Evolutionary conservation across 345 rosid genomes (phyloP).

Genomic region (Eucalyptus grandis): DNA sequence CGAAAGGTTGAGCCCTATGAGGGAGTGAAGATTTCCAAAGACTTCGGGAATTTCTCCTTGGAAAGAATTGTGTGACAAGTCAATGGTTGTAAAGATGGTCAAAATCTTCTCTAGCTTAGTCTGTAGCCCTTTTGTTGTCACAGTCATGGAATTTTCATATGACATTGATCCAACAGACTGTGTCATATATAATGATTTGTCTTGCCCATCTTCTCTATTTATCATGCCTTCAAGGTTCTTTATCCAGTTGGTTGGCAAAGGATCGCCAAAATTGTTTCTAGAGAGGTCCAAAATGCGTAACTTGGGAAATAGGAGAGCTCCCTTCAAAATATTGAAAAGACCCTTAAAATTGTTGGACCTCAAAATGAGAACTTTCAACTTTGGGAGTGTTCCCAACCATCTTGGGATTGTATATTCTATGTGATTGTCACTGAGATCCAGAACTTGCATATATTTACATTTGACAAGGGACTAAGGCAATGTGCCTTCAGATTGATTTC

Average conservation of each 20-base stretch:
- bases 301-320: neutral
- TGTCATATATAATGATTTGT: neutral
- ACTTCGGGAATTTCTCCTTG: neutral
- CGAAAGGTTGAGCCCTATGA: neutral
- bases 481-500: neutral
- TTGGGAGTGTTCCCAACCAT: neutral
- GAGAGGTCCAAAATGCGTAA: neutral
- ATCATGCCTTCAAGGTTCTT: neutral
- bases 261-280: fast-evolving
- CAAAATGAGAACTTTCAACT: neutral
- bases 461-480: neutral
- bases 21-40: neutral
- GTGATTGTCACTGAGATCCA: no score
- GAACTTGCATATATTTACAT: neutral
- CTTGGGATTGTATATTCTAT: neutral
- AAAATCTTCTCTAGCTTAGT: neutral
- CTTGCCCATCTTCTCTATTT: neutral
- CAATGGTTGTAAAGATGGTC: neutral
- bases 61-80: neutral
- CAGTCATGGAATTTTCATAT: neutral
- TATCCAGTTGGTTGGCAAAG: neutral
- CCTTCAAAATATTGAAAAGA: no score
- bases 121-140: fast-evolving
- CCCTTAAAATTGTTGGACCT: neutral
- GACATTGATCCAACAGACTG: fast-evolving